A percentile compares a stretch with the other conserved stretches of the same genome.
These are phyloP conservation scores for Penicillium sp. DNA, from an alignment of 2,329 filamentous ascomycete genomes.

Conservation along the genomic window DNA sequence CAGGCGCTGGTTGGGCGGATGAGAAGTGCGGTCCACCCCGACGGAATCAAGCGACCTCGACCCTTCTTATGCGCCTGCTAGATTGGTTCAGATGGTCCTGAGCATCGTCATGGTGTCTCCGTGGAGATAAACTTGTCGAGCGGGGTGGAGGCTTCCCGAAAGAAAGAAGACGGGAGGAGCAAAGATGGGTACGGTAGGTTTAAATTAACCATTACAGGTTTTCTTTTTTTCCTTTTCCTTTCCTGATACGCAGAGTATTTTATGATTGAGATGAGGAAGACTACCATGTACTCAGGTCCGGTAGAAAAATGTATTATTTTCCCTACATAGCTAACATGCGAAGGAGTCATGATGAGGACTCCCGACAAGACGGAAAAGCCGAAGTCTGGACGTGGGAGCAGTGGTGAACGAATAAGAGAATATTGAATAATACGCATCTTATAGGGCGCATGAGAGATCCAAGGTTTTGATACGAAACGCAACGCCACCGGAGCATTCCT, in stretches of 20 bases:
- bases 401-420: background rate
- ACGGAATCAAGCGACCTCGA: constrained; percentile 10
- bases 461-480: constrained; percentile 12
- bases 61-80: constrained; percentile 13
- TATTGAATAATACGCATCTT: background rate
- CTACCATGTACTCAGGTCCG: background rate
- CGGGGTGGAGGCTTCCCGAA: constrained; percentile 3
- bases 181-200: too few relatives aligned
- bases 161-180: background rate
- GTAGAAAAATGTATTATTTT: too few relatives aligned
- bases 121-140: constrained; percentile 16
- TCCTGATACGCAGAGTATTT: background rate
- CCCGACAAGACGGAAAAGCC: background rate
- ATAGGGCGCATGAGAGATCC: background rate
- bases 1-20: constrained; percentile 15
- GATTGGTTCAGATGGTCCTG: background rate
- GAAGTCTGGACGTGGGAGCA: background rate
- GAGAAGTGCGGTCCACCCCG: constrained; percentile 13
- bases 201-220: background rate
- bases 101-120: constrained; percentile 8
- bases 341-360: too few relatives aligned
- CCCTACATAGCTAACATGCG: too few relatives aligned
- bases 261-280: background rate
- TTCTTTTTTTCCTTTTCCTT: background rate
- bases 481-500: constrained; percentile 17